Base-by-base conservation (phyloP, 108 stramenopile species). In the Nitzschia sp. region DNA sequence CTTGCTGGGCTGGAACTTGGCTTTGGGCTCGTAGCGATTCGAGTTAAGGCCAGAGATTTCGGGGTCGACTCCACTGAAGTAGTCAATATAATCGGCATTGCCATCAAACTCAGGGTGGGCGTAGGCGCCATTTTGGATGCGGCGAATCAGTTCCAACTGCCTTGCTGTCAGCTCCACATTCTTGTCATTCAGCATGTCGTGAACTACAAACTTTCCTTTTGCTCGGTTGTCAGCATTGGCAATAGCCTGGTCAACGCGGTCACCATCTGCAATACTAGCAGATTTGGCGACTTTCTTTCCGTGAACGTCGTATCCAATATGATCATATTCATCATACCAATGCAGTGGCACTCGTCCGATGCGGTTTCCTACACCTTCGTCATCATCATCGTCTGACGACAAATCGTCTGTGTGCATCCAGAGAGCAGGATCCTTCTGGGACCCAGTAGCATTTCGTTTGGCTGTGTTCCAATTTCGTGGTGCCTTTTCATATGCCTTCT, bases 241-340 rank as follows among this genome's bases (percentile, higher is more conserved):
- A 34, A 97, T 66, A 54, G 90, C 94, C 67, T 79, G 74, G 62
- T 95, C 93, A 8, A 96, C 64, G 1, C 71, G 68, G 66, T 96
- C 87, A 36, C 78, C 74, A 21, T 78, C 85, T 29, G 56, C 64
- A 8, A 55, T 59, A 29, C 76, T 79, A 21, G 82, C 81, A 1
- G 87, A 67, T 68, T 94, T 96, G 76, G 82, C 71, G 15, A 98
- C 79, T 74, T 95, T 95, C 25, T 75, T 54, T 8, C 99, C 99
- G 67, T 86, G 86, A 6, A 75, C 80, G 72, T 97, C 87, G 84
- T 99, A 99, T 19, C 99, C 99, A 47, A 98, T 86, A 73, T 98
- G 98, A 54, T 95, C 95, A 61, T 85, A 97, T 45, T 97, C 98
- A 60, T 95, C 95, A 62, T 97, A 95, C 99, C 99, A 99, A 59